Percentiles rank a stretch among this genome's conserved stretches.
Evolutionary conservation across 805 yeast genomes (phyloP).

Genomic region (Suhomyces pyralidae): DNA sequence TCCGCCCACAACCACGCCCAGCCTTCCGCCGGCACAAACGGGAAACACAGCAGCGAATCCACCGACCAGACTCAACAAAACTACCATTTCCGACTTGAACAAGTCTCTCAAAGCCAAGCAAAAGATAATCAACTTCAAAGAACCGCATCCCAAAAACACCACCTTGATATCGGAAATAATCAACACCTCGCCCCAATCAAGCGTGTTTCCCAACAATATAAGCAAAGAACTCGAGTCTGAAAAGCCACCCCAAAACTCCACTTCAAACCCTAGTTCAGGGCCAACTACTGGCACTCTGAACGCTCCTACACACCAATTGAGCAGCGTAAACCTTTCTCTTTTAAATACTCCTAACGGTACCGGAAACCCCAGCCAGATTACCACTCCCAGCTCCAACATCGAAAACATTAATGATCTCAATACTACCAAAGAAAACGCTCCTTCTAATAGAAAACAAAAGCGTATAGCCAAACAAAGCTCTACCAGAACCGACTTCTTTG

Average conservation of each 20-base stretch:
- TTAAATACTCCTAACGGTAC: neutral
- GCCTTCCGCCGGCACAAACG: neutral
- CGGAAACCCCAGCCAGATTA: neutral
- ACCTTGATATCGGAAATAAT: conserved; percentile 34
- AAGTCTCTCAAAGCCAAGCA: conserved; percentile 44
- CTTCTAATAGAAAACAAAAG: conserved; percentile 18
- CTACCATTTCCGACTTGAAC: conserved; percentile 38
- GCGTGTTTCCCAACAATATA: conserved; percentile 8
- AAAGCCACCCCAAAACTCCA: neutral
- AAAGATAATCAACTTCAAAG: conserved; percentile 34
- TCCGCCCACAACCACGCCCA: neutral
- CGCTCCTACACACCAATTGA: neutral
- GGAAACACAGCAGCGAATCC: neutral
- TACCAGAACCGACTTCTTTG: conserved; percentile 88
- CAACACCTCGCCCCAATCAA: conserved; percentile 32
- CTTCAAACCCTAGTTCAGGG: too few species aligned
- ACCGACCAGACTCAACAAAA: conserved; percentile 18
- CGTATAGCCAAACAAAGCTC: conserved; percentile 48
- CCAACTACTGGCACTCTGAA: neutral
- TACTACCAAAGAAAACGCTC: neutral
- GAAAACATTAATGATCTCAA: conserved; percentile 1
- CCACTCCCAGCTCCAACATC: neutral
- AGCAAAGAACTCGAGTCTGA: neutral
- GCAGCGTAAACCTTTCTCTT: neutral
- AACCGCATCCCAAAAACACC: conserved; percentile 35